These are phyloP conservation scores for Larix kaempferi DNA, from an alignment of 75 land plant genomes.

Conservation along the genomic window DNA sequence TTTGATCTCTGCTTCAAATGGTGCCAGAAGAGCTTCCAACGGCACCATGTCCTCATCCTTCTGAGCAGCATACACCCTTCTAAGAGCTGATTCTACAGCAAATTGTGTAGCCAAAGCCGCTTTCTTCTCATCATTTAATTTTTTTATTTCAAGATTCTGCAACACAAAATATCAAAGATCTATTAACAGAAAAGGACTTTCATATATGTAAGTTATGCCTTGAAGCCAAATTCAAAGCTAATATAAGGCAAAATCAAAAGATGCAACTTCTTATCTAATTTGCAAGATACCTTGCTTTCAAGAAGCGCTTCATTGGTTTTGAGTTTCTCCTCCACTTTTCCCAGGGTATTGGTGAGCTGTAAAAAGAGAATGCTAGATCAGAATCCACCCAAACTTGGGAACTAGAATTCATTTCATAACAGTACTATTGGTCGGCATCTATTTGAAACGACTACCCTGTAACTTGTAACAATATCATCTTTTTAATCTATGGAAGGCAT, in stretches of 20 bases:
- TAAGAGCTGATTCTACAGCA: slow-evolving; percentile 96
- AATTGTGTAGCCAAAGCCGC: slow-evolving; percentile 93
- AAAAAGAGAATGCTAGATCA: too few relatives aligned
- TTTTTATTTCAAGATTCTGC: slow-evolving; percentile 92
- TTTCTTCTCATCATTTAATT: slow-evolving; percentile 95
- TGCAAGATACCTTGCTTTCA: slow-evolving; percentile 66
- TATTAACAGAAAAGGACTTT: not conserved
- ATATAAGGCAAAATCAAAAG: too few relatives aligned
- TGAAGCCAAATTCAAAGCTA: not conserved
- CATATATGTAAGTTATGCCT: too few relatives aligned
- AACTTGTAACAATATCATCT: too few relatives aligned
- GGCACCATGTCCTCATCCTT: slow-evolving; percentile 98
- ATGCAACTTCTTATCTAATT: too few relatives aligned
- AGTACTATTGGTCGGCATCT: too few relatives aligned
- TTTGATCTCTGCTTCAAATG: slow-evolving; percentile 91
- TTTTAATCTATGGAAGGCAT: too few relatives aligned
- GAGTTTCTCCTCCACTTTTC: slow-evolving; percentile 72
- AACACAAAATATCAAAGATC: slow-evolving; percentile 4
- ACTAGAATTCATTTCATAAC: too few relatives aligned
- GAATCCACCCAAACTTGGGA: too few relatives aligned
- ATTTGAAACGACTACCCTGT: too few relatives aligned
- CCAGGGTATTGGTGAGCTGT: slow-evolving; percentile 11
- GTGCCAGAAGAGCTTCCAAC: slow-evolving; percentile 94
- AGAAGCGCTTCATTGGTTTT: slow-evolving; percentile 65
- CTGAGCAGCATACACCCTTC: slow-evolving; percentile 94